Base-by-base conservation (phyloP, 768 basidiomycete species). In the Chlorophyllum brunneum region DNA sequence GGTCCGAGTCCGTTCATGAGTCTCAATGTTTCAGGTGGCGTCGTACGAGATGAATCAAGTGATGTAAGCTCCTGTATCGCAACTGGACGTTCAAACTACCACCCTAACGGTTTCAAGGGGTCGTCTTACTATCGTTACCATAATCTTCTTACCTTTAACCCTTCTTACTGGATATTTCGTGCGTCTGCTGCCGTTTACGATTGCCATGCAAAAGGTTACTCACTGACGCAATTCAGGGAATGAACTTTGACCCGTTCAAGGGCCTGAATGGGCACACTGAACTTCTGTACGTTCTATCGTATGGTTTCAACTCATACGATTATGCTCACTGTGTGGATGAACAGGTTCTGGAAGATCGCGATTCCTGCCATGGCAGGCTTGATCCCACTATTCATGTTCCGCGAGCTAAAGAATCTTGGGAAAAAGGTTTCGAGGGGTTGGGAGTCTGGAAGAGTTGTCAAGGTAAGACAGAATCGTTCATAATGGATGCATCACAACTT, bases 131-230 rank as follows among this genome's bases (percentile, higher is more conserved):
- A 61, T 85, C 24, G 80, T 78, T 4, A 87, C 85, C 0, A 82
- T 88, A 57, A 80, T 85, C 58, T 87, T 81, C 69, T 65, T 88
- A 7, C 86, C 86, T 1, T 65, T 87, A 46, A 86, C 86, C 5
- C 70, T 87, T 36, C 70, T 86, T 36, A 86, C 86, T 5, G 86
- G 86, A 50, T 88, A 88, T 69, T 88, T 87, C 58, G 86, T 83
- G 59, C 54, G 81, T 74, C 9, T 24, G n/a, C n/a, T 42, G 1
- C 26, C 11, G 11, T 26, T 42, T 22, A 23, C 24, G 2, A 23
- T 3, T 11, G 41, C 16, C 20, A 54, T 24, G 22, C 18, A 22
- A 23, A 15, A 4, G 22, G 18, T 33, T 20, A 38, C 37, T 52
- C 10, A 55, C 18, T 5, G 37, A 38, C 20, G n/a, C 20, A 42